Base-by-base conservation (phyloP, 179 eudicot genomes). In the Camellia oleifera region DNA sequence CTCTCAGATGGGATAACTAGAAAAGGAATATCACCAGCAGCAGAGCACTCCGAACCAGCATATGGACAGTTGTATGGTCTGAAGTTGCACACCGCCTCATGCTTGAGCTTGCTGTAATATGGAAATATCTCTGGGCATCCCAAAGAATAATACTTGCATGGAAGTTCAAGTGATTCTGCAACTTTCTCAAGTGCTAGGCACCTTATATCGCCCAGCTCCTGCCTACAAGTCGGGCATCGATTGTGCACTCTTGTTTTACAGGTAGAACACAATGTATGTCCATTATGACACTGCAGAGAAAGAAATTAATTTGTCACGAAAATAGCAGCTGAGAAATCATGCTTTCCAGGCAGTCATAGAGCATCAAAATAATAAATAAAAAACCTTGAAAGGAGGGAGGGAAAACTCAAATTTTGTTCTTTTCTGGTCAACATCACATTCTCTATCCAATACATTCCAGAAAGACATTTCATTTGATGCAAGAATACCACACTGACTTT, bases 61-160 rank as follows among this genome's bases (percentile, higher is more conserved):
- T 90, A 88, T 5, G 93, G 93, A 71, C 93, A 90, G 81, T 81
- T 90, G 79, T 88, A 90, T 58, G 93, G 90, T 84, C 93, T 84
- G 77, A 90, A 90, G 78, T 87, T 87, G 82, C 93, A 89, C 18
- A 82, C 9, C 52, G 82, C 84, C 72, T 90, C 93, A 69, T 90
- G 93, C 69, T 90, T 90, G 67, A 89, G 87, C 79, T 90, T 90
- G 87, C 91, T 89, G 86, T 89, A 90, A 77, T 87, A 88, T 1
- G 91, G 92, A 77, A 89, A 90, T 82, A 89, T 90, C 81, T 87
- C 93, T 5, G 90, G 90, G 81, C 93, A 90, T 67, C 93, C 93
- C 80, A 90, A 75, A 5, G 90, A 72, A 74, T 60, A 84, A 80
- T 87, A 83, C 79, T 80, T 88, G 89, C 93, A 90, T 11, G 93